These are phyloP conservation scores for Exserohilum turcica DNA, from an alignment of 2,329 filamentous ascomycete species.

Conservation along the genomic window DNA sequence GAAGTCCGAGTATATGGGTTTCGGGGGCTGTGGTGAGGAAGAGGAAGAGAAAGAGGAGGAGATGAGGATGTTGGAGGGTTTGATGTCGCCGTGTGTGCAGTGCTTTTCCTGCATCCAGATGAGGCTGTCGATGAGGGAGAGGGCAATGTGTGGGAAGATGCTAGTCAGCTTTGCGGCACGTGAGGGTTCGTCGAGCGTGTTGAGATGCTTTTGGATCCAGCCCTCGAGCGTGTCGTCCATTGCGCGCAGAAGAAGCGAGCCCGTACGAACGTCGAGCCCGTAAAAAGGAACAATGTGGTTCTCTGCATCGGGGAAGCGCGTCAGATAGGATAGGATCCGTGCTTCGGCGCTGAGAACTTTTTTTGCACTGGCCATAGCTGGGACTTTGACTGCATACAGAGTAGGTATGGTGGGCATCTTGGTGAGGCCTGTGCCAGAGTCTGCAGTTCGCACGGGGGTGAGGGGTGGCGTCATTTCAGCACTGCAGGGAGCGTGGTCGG, in stretches of 20 bases:
- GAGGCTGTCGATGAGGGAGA: constrained; percentile 49
- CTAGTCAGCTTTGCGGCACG: constrained; percentile 45
- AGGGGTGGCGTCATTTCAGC: constrained; percentile 33
- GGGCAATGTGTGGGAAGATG: constrained; percentile 50
- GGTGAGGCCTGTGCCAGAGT: constrained; percentile 16
- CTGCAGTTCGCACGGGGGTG: constrained; percentile 32
- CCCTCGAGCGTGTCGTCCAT: constrained; percentile 42
- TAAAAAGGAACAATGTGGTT: constrained; percentile 42
- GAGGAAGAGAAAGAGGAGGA: constrained; percentile 43
- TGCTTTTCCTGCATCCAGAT: constrained; percentile 49
- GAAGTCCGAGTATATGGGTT: constrained; percentile 52
- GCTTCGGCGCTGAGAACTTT: constrained; percentile 41
- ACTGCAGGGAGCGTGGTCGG: constrained; percentile 4
- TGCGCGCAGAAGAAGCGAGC: constrained; percentile 40
- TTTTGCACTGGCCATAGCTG: constrained; percentile 36
- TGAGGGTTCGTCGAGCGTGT: constrained; percentile 26
- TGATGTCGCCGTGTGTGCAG: constrained; percentile 54
- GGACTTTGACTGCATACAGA: constrained; percentile 45
- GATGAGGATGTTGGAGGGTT: constrained; percentile 55
- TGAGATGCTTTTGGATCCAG: constrained; percentile 39
- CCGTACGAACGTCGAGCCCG: constrained; percentile 38
- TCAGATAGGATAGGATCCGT: constrained; percentile 41
- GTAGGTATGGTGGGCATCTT: constrained; percentile 18
- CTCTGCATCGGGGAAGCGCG: constrained; percentile 28
- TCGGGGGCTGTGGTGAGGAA: constrained; percentile 6